Conservation (phyloP, 2,329 filamentous ascomycete genomes). For the Neonectria hederae region DNA sequence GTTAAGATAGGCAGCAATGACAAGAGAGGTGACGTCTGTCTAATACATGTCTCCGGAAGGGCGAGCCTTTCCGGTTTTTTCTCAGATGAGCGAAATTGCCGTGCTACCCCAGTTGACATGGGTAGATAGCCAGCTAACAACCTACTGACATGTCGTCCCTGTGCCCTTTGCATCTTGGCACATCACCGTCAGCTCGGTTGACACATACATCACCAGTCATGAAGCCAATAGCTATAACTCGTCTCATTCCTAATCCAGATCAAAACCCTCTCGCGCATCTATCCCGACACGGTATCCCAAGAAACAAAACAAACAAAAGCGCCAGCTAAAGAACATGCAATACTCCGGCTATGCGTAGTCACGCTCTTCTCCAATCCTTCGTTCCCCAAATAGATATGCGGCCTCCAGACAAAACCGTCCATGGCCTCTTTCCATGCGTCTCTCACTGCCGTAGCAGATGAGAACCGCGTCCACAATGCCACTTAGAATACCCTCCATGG, state of each 20-base stretch:
- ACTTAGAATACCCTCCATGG: slow-evolving; percentile 88
- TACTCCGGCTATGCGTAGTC: slow-evolving; percentile 40
- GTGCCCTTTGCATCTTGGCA: slow-evolving; percentile 3
- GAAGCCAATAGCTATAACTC: not conserved
- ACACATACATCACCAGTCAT: not conserved
- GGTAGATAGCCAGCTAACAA: not conserved
- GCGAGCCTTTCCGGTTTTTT: not conserved
- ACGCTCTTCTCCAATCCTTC: slow-evolving; percentile 46
- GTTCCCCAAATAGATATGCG: slow-evolving; percentile 83
- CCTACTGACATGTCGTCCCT: not conserved
- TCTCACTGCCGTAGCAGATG: slow-evolving; percentile 94
- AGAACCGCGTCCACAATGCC: slow-evolving; percentile 89
- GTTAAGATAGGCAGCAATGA: not conserved
- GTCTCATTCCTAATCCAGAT: not conserved
- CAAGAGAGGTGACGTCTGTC: not conserved
- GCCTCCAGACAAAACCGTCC: slow-evolving; percentile 92
- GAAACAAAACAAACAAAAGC: slow-evolving; percentile 18
- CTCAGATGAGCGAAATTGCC: not conserved
- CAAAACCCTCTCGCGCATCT: slow-evolving; percentile 20
- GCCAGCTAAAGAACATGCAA: slow-evolving; percentile 14
- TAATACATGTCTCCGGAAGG: not conserved
- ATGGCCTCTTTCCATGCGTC: slow-evolving; percentile 71
- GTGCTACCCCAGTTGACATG: not conserved
- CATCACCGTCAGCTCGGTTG: not conserved
- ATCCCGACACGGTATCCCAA: slow-evolving; percentile 29